Base-by-base conservation (phyloP, 768 basidiomycete species). In the Mycena floridula region DNA sequence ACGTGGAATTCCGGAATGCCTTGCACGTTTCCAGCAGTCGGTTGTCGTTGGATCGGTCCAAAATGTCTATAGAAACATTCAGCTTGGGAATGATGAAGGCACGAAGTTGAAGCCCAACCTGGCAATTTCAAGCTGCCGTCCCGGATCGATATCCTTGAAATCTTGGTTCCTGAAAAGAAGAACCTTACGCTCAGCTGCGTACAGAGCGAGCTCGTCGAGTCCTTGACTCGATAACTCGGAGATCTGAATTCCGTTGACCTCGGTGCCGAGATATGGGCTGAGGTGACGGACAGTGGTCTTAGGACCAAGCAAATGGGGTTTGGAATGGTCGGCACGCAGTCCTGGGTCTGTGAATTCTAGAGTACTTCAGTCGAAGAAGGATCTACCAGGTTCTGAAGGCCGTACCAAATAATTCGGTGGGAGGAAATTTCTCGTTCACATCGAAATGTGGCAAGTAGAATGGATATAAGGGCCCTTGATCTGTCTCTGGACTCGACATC, bases 1-100 rank as follows among this genome's bases (percentile, higher is more conserved):
- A 79, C 71, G 50, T 79, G 77, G 60, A 79, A 77, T 55, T 79
- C 77, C 11, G 78, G 77, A 53, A 66, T 77, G 8, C 70, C 76
- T 49, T 74, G 70, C 5, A 71, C 72, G 45, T 78, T 77, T 1
- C 74, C 74, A 8, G 73, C 73, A 7, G 66, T 72, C 3, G 72
- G 72, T 45, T 73, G 70, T 36, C 59, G 35, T 18, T 73, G 74
- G 42, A 73, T 70, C 23, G 66, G 72, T 7, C 72, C 72, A 46
- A 70, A 74, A 45, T 70, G 65, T 26, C 69, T 71, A 35, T 40
- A 13, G 47, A 48, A 49, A 4, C 13, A 20, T 39, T 3, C 26
- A 27, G 26, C 12, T 5, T 25, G 35, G 23, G 42, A n/a, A n/a
- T 35, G 3, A 4, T 37, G n/a, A 16, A 28, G 21, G 37, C 40